Percentiles rank a stretch among this genome's conserved stretches.
These are phyloP conservation scores for Hypoxylon sp. DNA, from an alignment of 2,329 filamentous ascomycete genomes.

Conservation along the genomic window DNA sequence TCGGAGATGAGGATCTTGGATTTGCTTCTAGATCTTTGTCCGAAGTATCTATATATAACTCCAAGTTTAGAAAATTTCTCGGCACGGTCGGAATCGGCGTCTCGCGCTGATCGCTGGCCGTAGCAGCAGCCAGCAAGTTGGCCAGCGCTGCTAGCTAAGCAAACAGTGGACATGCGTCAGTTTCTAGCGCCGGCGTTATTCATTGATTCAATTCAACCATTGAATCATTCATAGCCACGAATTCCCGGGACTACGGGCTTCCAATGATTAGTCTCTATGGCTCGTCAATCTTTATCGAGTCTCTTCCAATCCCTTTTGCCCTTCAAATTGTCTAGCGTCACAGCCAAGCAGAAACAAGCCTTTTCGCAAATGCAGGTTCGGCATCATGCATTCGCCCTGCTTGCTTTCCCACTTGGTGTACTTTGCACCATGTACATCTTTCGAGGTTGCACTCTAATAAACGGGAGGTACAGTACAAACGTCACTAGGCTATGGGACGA, in stretches of 20 bases:
- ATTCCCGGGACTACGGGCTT: constrained; percentile 33
- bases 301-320: constrained; percentile 24
- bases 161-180: neutral
- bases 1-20: constrained; percentile 26
- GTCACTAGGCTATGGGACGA: neutral
- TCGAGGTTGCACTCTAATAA: neutral
- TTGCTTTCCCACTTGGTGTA: neutral
- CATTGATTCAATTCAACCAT: neutral
- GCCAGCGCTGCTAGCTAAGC: constrained; percentile 1
- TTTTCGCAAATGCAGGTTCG: constrained; percentile 39
- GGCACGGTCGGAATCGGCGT: constrained; percentile 35
- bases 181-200: constrained; percentile 21
- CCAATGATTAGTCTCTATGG: constrained; percentile 13
- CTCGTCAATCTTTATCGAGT: constrained; percentile 16
- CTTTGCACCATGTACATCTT: neutral
- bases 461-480: constrained; percentile 11
- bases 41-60: neutral
- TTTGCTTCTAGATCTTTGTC: constrained; percentile 29
- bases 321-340: constrained; percentile 25
- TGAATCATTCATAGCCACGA: neutral
- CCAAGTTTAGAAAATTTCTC: constrained; percentile 1
- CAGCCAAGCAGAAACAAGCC: constrained; percentile 43
- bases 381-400: constrained; percentile 36
- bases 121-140: neutral
- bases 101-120: constrained; percentile 28